These are phyloP conservation scores for Athelia sp. DNA, from an alignment of 1,284 basidiomycete genomes.

Conservation along the genomic window DNA sequence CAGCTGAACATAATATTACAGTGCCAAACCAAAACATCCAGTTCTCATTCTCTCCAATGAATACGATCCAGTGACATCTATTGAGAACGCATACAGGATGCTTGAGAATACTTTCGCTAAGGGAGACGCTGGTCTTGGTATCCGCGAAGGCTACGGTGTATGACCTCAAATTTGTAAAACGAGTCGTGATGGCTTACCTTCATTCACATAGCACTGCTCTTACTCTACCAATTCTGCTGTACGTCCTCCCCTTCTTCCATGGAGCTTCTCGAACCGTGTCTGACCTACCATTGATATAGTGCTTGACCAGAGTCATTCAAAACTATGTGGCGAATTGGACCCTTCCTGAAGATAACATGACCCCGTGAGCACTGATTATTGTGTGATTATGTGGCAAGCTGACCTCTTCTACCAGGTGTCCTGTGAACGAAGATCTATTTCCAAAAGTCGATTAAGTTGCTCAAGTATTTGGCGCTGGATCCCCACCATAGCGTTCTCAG, in stretches of 20 bases:
- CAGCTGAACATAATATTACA: neutral
- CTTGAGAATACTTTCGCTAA: neutral
- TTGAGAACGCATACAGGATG: neutral
- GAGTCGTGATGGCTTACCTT: neutral
- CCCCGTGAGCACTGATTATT: neutral
- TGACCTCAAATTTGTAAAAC: neutral
- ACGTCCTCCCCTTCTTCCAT: neutral
- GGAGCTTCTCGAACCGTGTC: neutral
- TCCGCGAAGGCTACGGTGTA: constrained; percentile 1
- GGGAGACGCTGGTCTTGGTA: constrained; percentile 1
- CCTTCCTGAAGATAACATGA: neutral
- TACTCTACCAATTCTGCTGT: neutral
- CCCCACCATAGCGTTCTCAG: too few relatives aligned
- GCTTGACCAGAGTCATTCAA: neutral
- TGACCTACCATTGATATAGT: neutral
- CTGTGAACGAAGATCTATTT: neutral
- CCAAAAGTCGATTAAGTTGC: neutral
- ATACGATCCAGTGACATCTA: neutral
- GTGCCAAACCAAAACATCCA: constrained; percentile 1
- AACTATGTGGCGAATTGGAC: neutral
- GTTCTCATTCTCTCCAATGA: neutral
- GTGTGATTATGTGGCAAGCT: neutral
- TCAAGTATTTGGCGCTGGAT: too few relatives aligned
- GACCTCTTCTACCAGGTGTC: neutral
- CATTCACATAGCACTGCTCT: neutral